Percentiles rank a stretch among this genome's conserved stretches.
Conservation (phyloP, 768 basidiomycete genomes). For the Tubosaeta brunneosetosa region DNA sequence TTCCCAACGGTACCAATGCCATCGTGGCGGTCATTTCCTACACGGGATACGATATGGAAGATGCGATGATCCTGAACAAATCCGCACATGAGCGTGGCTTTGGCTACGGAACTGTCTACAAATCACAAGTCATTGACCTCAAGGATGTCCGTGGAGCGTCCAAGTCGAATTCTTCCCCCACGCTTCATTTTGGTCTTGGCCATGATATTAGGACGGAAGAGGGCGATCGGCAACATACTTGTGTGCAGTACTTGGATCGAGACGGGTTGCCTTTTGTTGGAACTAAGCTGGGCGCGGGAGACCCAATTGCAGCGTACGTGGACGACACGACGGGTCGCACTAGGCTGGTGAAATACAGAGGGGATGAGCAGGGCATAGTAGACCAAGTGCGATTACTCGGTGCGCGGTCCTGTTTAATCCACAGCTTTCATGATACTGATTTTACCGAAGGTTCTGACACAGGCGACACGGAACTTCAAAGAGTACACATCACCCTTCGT, state of each 20-base stretch:
- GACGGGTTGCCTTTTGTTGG: conserved; percentile 89
- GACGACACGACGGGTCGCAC: conserved; percentile 84
- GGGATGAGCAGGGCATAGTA: conserved; percentile 85
- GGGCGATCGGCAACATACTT: conserved; percentile 42
- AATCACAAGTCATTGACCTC: conserved; percentile 87
- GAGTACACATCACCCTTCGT: conserved; percentile 88
- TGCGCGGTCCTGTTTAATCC: conserved; percentile 21
- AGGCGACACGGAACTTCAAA: conserved; percentile 85
- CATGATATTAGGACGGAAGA: conserved; percentile 59
- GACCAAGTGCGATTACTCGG: conserved; percentile 91
- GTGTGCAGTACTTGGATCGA: conserved; percentile 54
- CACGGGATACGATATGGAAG: conserved; percentile 99
- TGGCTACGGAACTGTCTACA: conserved; percentile 94
- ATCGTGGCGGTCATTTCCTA: conserved; percentile 99
- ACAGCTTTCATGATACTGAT: not conserved
- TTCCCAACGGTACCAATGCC: conserved; percentile 97
- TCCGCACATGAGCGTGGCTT: conserved; percentile 98
- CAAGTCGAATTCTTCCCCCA: conserved; percentile 51
- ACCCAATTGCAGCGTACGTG: conserved; percentile 80
- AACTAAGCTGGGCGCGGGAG: conserved; percentile 60
- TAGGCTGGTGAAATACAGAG: conserved; percentile 90
- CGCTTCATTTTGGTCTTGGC: conserved; percentile 88
- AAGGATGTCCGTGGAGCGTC: conserved; percentile 70
- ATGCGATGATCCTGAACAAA: conserved; percentile 99
- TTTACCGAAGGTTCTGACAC: conserved; percentile 67